Percentiles rank a stretch among this genome's conserved stretches.
Evolutionary conservation across 192 early-diverging fungal species (phyloP).

Genomic region (Lobosporangium transversale): DNA sequence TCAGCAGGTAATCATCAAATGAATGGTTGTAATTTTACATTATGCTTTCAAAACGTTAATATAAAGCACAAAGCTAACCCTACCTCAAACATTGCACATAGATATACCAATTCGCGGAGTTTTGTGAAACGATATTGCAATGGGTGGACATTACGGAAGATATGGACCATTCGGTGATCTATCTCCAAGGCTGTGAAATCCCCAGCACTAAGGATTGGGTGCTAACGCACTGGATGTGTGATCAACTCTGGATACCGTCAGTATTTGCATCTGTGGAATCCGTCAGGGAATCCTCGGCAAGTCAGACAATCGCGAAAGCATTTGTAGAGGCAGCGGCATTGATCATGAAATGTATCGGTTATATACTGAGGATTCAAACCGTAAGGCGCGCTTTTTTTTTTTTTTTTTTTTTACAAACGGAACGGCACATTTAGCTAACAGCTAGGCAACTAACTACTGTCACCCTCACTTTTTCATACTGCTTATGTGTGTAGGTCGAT

Average conservation of each 20-base stretch:
- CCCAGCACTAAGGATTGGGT: constrained; percentile 11
- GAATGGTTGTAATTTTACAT: not conserved
- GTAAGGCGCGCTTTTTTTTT: not conserved
- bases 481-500: constrained; percentile 12
- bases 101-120: not conserved
- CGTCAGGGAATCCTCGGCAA: constrained; percentile 6
- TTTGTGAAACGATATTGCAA: constrained; percentile 1
- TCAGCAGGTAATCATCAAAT: constrained; percentile 1
- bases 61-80: no score
- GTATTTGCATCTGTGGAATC: constrained; percentile 4
- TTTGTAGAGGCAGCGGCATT: constrained; percentile 3
- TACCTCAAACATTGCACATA: no score
- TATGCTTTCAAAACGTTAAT: no score
- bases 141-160: no score
- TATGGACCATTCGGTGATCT: no score
- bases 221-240: constrained; percentile 25
- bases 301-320: not conserved
- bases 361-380: constrained; percentile 14
- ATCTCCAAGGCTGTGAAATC: no score
- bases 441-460: no score
- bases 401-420: not conserved
- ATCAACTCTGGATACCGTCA: constrained; percentile 28
- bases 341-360: constrained; percentile 17
- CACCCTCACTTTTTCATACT: not conserved
- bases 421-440: no score